These are phyloP conservation scores for Agrocybe chaxingu DNA, from an alignment of 768 basidiomycete genomes.

Conservation along the genomic window DNA sequence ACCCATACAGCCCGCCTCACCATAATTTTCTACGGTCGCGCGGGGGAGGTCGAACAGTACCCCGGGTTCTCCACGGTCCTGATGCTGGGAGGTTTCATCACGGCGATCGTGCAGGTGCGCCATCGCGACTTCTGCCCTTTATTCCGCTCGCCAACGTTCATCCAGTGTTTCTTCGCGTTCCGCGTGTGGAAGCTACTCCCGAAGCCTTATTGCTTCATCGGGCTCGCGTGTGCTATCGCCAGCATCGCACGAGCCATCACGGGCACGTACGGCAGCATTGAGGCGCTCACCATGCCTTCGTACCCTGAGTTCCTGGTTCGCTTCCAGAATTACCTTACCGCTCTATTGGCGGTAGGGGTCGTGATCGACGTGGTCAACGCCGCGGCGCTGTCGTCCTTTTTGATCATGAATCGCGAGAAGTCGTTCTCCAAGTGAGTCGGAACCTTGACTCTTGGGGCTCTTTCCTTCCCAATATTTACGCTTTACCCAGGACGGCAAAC, in stretches of 20 bases:
- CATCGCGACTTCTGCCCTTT: too few species aligned
- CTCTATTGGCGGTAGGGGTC: conserved; percentile 3
- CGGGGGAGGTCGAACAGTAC: background rate
- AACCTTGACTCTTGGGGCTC: background rate
- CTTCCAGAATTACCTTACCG: background rate
- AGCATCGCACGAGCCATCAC: background rate
- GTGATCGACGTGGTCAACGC: conserved; percentile 10
- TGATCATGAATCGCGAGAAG: conserved; percentile 2
- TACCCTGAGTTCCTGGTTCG: background rate
- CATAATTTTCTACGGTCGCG: background rate
- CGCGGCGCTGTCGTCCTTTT: conserved; percentile 5
- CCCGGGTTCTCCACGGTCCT: conserved; percentile 3
- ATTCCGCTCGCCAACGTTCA: background rate
- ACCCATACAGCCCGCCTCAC: conserved; percentile 4
- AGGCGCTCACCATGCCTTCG: background rate
- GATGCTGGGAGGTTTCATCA: conserved; percentile 9
- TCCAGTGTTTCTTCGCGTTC: conserved; percentile 7
- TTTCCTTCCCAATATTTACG: background rate
- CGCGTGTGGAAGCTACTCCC: conserved; percentile 8
- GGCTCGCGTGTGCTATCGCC: background rate
- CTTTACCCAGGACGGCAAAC: background rate
- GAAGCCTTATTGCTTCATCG: conserved; percentile 5
- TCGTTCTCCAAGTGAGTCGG: background rate
- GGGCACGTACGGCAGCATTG: conserved; percentile 3
- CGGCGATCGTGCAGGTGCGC: conserved; percentile 10